A percentile compares a stretch with the other conserved stretches of the same genome.
phyloP scores from a whole-genome alignment of 345 rosid species.

The Raphanus raphanistrum region DNA sequence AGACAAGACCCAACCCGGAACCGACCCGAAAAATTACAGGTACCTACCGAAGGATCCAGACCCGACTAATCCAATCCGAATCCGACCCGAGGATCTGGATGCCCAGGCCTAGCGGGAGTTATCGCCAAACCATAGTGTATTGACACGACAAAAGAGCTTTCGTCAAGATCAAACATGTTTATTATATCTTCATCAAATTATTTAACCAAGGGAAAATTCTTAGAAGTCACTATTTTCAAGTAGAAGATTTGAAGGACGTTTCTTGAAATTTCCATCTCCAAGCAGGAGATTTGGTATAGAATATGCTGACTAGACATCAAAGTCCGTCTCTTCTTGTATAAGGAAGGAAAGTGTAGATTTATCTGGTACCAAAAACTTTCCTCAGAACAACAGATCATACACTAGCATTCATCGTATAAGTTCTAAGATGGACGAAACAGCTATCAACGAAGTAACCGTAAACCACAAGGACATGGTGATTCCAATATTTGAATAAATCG shows the following conservation, averaged over 20 bases:
- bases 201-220: slow-evolving; percentile 31
- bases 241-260: neutral
- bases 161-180: slow-evolving; percentile 43
- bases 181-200: slow-evolving; percentile 22
- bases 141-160: slow-evolving; percentile 67
- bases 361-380: slow-evolving; percentile 29
- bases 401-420: slow-evolving; percentile 52
- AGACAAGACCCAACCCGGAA: no score
- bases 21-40: no score
- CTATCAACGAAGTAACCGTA: slow-evolving; percentile 42
- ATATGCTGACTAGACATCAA: slow-evolving; percentile 29
- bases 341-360: slow-evolving; percentile 44
- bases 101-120: no score
- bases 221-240: slow-evolving; percentile 3
- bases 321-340: slow-evolving; percentile 33
- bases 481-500: slow-evolving; percentile 51
- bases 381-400: slow-evolving; percentile 45
- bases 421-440: slow-evolving; percentile 56
- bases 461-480: slow-evolving; percentile 32
- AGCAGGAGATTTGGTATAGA: slow-evolving; percentile 1
- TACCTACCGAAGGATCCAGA: no score
- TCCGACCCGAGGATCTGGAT: no score
- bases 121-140: slow-evolving; percentile 48
- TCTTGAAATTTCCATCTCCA: neutral
- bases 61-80: no score